Evolutionary conservation across 768 basidiomycete genomes (phyloP), one percentile per base, ranked within the genome.

Genomic region (Mycena filopes): DNA sequence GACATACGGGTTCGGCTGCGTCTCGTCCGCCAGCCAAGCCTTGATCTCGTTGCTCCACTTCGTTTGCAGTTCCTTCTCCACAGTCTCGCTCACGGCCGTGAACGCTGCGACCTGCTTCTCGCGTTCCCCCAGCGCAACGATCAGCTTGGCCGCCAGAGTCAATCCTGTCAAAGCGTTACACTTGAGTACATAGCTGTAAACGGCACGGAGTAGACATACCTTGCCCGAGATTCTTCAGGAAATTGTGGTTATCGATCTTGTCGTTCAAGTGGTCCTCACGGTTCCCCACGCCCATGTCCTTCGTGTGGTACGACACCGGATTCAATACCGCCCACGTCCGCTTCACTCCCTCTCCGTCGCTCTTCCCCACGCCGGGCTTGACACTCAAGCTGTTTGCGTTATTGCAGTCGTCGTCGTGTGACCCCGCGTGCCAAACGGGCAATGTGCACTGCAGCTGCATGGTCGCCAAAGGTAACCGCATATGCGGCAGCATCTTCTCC

Each of bases 1-100:
- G 1, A 28, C 38, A 18, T 45, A 65, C 2, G 57, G 64, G 26
- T 65, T 65, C 4, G 57, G 55, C 29, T 48, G 8, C 6, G 36
- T 45, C 11, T 20, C n/a, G 31, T 70, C 62, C 6, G 10, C 23
- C 31, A 65, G 28, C 66, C 67, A 70, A 0, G 5, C 21, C 0
- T 42, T 23, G 15, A 60, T 60, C 43, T 23, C 15, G 16, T 29
- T 25, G 31, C 42, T 42, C 58, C 58, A 60, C 9, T 29, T n/a
- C 16, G n/a, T 48, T 6, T 6, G 21, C 4, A 68, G 18, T 21
- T 46, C 49, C 11, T 13, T 42, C 23, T 50, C 25, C 6, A 69
- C 16, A 0, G 42, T 42, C n/a, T 33, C 21, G 55, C 50, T 58
- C 9, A 66, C 51, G 3, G 43, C 46, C 18, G 20, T 40, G 46